A percentile compares a stretch with the other conserved stretches of the same genome.
Evolutionary conservation across 2,329 filamentous ascomycete genomes (phyloP).

Genomic region (Arachnomyces sp.): DNA sequence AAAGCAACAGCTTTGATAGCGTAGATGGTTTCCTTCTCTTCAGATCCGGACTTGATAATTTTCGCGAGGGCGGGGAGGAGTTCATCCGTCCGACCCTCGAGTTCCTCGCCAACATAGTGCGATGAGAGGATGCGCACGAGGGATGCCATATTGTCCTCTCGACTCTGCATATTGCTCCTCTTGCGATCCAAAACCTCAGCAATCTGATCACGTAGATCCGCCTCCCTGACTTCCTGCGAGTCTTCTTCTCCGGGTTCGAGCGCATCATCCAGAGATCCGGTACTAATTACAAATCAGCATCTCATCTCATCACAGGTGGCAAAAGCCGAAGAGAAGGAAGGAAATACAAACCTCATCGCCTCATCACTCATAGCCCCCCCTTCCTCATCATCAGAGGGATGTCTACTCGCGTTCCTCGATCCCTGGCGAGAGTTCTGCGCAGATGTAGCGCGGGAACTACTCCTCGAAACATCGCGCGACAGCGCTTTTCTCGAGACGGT

Average conservation of each 20-base stretch:
- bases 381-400: constrained; percentile 53
- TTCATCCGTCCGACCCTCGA: constrained; percentile 52
- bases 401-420: constrained; percentile 47
- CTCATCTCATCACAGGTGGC: not conserved
- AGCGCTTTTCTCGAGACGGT: constrained; percentile 28
- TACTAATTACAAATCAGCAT: constrained; percentile 30
- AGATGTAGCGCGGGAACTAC: constrained; percentile 45
- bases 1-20: constrained; percentile 65
- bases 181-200: constrained; percentile 68
- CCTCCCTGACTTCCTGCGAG: constrained; percentile 50
- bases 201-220: constrained; percentile 57
- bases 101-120: constrained; percentile 56
- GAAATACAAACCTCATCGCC: constrained; percentile 18
- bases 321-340: constrained; percentile 25
- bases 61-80: constrained; percentile 58
- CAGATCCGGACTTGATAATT: constrained; percentile 61
- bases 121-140: constrained; percentile 60
- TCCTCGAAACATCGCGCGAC: constrained; percentile 46
- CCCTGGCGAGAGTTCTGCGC: constrained; percentile 44
- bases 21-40: constrained; percentile 58
- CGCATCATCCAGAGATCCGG: constrained; percentile 60
- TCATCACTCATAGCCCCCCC: constrained; percentile 28
- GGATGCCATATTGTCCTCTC: constrained; percentile 55
- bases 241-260: constrained; percentile 47
- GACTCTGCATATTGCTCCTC: constrained; percentile 62